Conservation (phyloP, 139 green algal genomes). For the Chlorella vulgaris region DNA sequence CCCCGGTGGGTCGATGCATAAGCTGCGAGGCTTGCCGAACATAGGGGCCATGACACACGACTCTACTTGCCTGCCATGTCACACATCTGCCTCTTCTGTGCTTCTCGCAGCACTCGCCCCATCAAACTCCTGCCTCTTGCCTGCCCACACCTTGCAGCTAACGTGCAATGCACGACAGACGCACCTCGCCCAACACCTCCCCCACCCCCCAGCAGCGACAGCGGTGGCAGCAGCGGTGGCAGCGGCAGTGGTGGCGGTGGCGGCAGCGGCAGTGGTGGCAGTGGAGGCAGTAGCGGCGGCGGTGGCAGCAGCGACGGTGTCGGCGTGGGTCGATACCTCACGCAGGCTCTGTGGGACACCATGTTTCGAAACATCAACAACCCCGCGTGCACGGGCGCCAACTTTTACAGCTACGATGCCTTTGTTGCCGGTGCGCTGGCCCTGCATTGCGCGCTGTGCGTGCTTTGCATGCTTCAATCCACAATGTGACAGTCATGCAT, state of each 20-base stretch:
- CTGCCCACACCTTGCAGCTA: background rate
- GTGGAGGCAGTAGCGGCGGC: background rate
- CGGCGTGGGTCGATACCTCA: background rate
- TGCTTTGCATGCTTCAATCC: no score
- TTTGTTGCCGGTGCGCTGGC: slow-evolving; percentile 27
- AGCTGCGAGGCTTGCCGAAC: no score
- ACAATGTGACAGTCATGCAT: no score
- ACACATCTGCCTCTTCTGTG: no score
- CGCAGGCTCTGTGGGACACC: background rate
- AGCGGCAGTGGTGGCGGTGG: no score
- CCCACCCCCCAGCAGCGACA: no score
- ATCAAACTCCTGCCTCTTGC: background rate
- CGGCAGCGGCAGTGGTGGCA: background rate
- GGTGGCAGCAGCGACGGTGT: background rate
- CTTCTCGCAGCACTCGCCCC: no score
- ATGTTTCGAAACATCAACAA: background rate
- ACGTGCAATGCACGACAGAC: background rate
- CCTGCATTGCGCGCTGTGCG: no score
- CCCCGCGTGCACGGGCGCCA: background rate
- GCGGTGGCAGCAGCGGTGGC: no score
- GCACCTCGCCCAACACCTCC: background rate
- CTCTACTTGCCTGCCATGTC: no score
- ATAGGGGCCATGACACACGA: no score
- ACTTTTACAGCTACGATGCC: slow-evolving; percentile 35
- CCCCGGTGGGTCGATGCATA: background rate